Base-by-base conservation (phyloP, 164 flowering plant genomes). In the Vitis amurensis region DNA sequence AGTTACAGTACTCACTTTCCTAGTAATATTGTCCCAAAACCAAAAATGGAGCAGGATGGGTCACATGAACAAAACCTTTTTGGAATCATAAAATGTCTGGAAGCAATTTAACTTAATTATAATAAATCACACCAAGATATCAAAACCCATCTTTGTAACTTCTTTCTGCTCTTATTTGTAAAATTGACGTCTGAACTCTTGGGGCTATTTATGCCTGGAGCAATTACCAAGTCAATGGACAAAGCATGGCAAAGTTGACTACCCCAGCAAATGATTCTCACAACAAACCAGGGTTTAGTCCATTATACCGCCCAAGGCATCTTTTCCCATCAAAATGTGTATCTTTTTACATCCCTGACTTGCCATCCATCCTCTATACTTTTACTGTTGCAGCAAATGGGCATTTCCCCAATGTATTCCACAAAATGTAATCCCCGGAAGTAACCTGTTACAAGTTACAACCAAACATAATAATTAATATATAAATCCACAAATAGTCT, bases 361-460 rank as follows among this genome's bases (percentile, higher is more conserved):
- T 6, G 56, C 58, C 50, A 56, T n/a, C 23, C 47, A 50, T 12
- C 50, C 58, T 58, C 14, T 68, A 73, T 19, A 14, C 72, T 76
- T 75, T 76, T 58, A 80, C 52, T 12, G 80, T 61, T 14, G 88
- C 96, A 69, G 82, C 97, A 68, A 78, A 81, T 11, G 99, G 98
- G 74, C 97, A 93, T 79, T 81, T 91, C 15, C 98, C 98, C 69
- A 96, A 79, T n/a, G 99, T 96, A 73, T 91, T 96, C 98, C 99
- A 96, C 86, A 96, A 78, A 55, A 96, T 92, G 76, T 96, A 92
- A 61, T 92, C 98, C 73, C 99, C 98, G 48, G 97, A 85, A 17
- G 82, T 56, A 56, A 84, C 97, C 98, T 94, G 83, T 69, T 19
- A 17, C 31, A 66, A 50, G 48, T 15, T 13, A 59, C 37, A 19